These are phyloP conservation scores for Fusarium nelsonii DNA, from an alignment of 2,329 filamentous ascomycete genomes.

Conservation along the genomic window DNA sequence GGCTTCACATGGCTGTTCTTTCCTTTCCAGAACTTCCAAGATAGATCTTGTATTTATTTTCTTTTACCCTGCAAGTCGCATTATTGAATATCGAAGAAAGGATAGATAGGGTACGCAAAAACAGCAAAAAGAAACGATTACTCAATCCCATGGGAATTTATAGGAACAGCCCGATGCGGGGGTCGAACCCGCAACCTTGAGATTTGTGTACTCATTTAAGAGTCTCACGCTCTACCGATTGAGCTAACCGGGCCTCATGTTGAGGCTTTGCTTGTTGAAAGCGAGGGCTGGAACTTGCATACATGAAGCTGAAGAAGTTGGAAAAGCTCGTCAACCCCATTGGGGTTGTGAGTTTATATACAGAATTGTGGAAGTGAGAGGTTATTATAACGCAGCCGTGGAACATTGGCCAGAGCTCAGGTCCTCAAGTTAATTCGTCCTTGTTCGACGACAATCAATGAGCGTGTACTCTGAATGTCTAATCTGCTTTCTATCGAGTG, in stretches of 20 bases:
- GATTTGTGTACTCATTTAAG: conserved; percentile 61
- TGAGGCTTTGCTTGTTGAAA: conserved; percentile 11
- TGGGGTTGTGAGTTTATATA: too few relatives aligned
- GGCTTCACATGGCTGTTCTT: background rate
- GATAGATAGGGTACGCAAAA: background rate
- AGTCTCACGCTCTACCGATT: conserved; percentile 77
- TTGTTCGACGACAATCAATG: too few relatives aligned
- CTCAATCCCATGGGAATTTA: conserved; percentile 26
- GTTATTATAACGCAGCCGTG: too few relatives aligned
- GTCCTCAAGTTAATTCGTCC: too few relatives aligned
- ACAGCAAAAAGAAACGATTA: conserved; percentile 4
- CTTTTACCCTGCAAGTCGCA: background rate
- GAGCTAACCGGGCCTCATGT: conserved; percentile 54
- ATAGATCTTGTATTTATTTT: background rate
- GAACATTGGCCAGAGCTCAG: too few relatives aligned
- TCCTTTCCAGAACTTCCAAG: background rate
- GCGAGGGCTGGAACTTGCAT: rapidly evolving
- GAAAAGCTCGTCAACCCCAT: background rate
- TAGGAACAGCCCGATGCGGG: conserved; percentile 55
- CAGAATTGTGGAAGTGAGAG: too few relatives aligned
- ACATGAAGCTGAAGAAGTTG: background rate
- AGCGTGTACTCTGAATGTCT: too few relatives aligned
- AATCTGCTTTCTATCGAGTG: too few relatives aligned
- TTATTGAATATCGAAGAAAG: too few relatives aligned
- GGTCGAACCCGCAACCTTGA: conserved; percentile 69